These are phyloP conservation scores for Urochloa ruziziensis DNA, from an alignment of 176 grass and related monocot species.

Conservation along the genomic window DNA sequence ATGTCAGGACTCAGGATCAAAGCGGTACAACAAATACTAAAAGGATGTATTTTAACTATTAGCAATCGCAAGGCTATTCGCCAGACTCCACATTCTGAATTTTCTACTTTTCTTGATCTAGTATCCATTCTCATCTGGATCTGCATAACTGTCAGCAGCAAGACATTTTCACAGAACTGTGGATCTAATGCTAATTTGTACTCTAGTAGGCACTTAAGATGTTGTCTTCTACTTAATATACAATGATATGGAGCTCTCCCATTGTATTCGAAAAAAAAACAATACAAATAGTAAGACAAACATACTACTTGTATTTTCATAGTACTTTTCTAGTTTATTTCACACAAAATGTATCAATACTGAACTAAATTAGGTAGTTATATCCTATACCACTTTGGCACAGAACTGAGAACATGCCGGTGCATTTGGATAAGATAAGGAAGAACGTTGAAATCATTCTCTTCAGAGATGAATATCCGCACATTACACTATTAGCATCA, in stretches of 20 bases:
- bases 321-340: background rate
- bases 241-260: too few relatives aligned
- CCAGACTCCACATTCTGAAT: background rate
- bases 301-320: background rate
- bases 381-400: background rate
- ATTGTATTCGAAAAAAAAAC: too few relatives aligned
- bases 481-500: background rate
- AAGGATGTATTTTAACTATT: background rate
- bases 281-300: background rate
- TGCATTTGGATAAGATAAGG: background rate
- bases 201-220: too few relatives aligned
- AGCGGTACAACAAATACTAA: background rate
- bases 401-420: background rate
- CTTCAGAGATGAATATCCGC: background rate
- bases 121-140: constrained; percentile 10
- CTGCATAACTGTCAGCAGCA: constrained; percentile 2
- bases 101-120: background rate
- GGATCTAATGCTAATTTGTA: background rate
- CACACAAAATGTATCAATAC: background rate
- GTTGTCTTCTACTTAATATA: too few relatives aligned
- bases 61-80: background rate
- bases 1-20: background rate
- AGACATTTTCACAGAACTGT: background rate
- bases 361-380: background rate
- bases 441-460: background rate